These are phyloP conservation scores for Cryptococcus amylolentus DNA, from an alignment of 1,284 basidiomycete genomes.

Conservation along the genomic window DNA sequence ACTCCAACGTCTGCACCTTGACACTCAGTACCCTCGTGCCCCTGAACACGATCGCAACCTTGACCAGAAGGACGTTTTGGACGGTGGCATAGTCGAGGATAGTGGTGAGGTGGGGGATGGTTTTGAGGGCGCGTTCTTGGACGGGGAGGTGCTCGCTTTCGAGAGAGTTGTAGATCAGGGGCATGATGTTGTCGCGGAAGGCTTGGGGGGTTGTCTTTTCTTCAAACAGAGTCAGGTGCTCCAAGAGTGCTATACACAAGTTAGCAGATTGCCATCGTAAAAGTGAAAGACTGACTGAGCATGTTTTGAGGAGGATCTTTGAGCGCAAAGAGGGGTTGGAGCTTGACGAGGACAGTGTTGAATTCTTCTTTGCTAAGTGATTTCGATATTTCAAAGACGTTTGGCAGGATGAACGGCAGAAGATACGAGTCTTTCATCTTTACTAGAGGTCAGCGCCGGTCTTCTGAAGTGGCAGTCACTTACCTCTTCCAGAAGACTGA, in stretches of 20 bases:
- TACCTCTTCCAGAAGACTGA: constrained; percentile 88
- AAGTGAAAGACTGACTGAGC: constrained; percentile 55
- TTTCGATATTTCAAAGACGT: constrained; percentile 88
- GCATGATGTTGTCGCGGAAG: constrained; percentile 70
- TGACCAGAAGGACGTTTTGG: constrained; percentile 76
- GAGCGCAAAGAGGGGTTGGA: constrained; percentile 84
- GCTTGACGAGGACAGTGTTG: constrained; percentile 69
- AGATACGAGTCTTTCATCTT: constrained; percentile 91
- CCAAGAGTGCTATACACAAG: constrained; percentile 60
- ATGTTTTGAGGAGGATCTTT: constrained; percentile 98
- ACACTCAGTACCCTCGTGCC: constrained; percentile 80
- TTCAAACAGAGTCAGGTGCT: constrained; percentile 83
- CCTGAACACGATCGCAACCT: constrained; percentile 82
- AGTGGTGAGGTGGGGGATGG: constrained; percentile 83
- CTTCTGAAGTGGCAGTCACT: constrained; percentile 20
- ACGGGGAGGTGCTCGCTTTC: constrained; percentile 86
- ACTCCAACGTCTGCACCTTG: constrained; percentile 82
- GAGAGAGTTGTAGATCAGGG: constrained; percentile 89
- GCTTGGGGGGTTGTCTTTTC: constrained; percentile 74
- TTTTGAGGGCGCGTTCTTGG: constrained; percentile 84
- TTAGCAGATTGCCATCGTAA: not conserved
- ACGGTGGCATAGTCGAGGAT: constrained; percentile 90
- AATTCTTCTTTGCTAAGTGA: constrained; percentile 78
- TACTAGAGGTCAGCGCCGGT: constrained; percentile 5
- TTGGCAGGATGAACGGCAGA: constrained; percentile 93